phyloP scores from a whole-genome alignment of 2,329 filamentous ascomycete species.

The Teratosphaeria nubilosa region DNA sequence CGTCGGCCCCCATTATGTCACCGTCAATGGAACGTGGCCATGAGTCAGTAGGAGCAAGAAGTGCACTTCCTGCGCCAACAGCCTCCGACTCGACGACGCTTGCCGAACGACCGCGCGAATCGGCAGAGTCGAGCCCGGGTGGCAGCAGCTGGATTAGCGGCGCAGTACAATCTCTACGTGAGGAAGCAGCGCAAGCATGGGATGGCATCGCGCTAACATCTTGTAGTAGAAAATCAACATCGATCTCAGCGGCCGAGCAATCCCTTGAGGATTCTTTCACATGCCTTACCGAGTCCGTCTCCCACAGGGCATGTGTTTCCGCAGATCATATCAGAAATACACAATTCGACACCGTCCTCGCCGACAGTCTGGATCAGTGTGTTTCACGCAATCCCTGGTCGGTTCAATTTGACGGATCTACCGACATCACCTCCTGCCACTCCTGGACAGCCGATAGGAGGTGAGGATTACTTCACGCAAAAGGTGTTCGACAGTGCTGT shows the following conservation, averaged over 20 bases:
- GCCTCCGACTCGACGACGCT: conserved; percentile 1
- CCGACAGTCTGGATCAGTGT: conserved; percentile 52
- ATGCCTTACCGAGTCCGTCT: conserved; percentile 46
- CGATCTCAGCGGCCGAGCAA: conserved; percentile 24
- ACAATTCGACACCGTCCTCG: conserved; percentile 40
- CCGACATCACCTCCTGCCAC: conserved; percentile 54
- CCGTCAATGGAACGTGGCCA: conserved; percentile 29
- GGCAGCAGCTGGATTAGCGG: conserved; percentile 18
- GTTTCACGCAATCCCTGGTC: conserved; percentile 52
- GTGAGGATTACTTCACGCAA: conserved; percentile 52
- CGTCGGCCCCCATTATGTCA: conserved; percentile 28
- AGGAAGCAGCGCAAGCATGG: conserved; percentile 5
- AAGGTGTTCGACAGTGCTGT: conserved; percentile 55
- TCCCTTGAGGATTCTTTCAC: conserved; percentile 48
- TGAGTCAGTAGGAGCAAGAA: conserved; percentile 1
- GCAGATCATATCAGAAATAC: conserved; percentile 45
- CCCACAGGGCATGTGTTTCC: conserved; percentile 42
- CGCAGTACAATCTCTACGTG: conserved; percentile 20
- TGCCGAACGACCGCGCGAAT: neutral
- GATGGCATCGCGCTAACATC: neutral
- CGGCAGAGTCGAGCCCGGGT: neutral
- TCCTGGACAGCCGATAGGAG: conserved; percentile 40
- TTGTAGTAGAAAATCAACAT: conserved; percentile 10
- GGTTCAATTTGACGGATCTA: conserved; percentile 51
- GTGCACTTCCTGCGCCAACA: neutral